Conservation (phyloP, 805 yeast species). For the Suhomyces prunicola region DNA sequence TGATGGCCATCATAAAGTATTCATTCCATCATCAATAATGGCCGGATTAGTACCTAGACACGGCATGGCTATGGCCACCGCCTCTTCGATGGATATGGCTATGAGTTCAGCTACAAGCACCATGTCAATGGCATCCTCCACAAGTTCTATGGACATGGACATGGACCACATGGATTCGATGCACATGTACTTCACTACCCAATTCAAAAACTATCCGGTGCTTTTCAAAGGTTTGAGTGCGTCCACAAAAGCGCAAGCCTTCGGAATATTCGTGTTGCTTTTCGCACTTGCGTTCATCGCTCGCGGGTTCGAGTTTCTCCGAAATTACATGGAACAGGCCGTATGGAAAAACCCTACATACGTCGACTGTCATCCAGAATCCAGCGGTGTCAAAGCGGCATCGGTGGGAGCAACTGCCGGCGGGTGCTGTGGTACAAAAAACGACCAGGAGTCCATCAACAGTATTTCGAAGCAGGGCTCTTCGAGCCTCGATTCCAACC, state of each 20-base stretch:
- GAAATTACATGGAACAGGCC: conserved; percentile 63
- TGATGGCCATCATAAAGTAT: not conserved
- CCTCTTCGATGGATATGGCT: conserved; percentile 2
- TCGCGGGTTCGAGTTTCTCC: conserved; percentile 56
- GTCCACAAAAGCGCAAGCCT: conserved; percentile 54
- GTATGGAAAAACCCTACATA: conserved; percentile 51
- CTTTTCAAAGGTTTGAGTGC: conserved; percentile 57
- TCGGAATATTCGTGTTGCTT: conserved; percentile 66
- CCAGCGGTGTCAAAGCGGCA: not conserved
- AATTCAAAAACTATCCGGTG: conserved; percentile 56
- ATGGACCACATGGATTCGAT: conserved; percentile 34
- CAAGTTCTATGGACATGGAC: conserved; percentile 13
- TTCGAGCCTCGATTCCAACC: not conserved
- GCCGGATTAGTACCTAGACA: not conserved
- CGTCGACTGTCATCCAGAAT: conserved; percentile 11
- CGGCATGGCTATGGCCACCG: conserved; percentile 2
- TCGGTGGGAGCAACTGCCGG: not conserved
- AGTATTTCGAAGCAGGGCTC: conserved; percentile 1
- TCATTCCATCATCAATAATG: not conserved
- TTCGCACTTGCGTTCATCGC: conserved; percentile 57
- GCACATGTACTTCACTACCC: conserved; percentile 56
- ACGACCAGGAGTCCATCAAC: conserved; percentile 17
- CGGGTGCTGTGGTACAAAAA: conserved; percentile 18
- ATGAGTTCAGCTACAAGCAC: conserved; percentile 5
- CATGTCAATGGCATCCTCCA: conserved; percentile 5